phyloP scores from a whole-genome alignment of 2,329 filamentous ascomycete species.

The Colletotrichum trifolii region DNA sequence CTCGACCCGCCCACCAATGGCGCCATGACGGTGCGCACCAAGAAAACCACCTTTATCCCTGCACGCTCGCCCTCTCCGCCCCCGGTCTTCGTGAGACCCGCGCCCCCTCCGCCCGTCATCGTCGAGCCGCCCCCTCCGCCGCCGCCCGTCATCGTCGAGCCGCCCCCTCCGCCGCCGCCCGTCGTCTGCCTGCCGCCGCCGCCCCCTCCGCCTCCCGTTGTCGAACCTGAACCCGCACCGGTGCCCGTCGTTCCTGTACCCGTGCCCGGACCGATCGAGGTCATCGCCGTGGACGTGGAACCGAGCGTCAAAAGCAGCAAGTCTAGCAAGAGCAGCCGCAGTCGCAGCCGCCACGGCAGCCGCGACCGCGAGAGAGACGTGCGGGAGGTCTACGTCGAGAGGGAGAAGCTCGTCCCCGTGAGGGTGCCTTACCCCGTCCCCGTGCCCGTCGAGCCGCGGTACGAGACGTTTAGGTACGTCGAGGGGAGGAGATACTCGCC shows the following conservation, averaged over 20 bases:
- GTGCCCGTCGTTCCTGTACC: conserved; percentile 28
- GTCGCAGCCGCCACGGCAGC: conserved; percentile 41
- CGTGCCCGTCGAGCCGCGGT: conserved; percentile 47
- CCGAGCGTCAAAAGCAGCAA: conserved; percentile 37
- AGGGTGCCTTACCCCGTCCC: conserved; percentile 55
- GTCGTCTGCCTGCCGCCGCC: conserved; percentile 36
- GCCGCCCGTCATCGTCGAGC: conserved; percentile 35
- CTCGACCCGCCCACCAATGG: conserved; percentile 54
- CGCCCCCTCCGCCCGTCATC: conserved; percentile 35
- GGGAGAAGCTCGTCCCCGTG: conserved; percentile 60
- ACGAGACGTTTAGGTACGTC: conserved; percentile 65
- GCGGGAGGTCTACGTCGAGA: conserved; percentile 62
- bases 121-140: too few species aligned
- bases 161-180: conserved; percentile 37
- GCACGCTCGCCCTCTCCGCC: conserved; percentile 48
- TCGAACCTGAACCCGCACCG: conserved; percentile 35
- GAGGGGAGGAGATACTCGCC: conserved; percentile 56
- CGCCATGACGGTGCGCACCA: conserved; percentile 48
- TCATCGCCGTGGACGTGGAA: conserved; percentile 44
- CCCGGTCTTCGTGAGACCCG: conserved; percentile 37
- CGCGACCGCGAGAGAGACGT: conserved; percentile 28
- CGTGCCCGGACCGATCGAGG: conserved; percentile 40
- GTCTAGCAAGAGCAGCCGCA: conserved; percentile 44
- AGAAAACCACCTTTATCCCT: conserved; percentile 53
- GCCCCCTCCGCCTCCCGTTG: conserved; percentile 36